Evolutionary conservation across 805 yeast genomes (phyloP).

Genomic region (Tetrapisispora fleetii): DNA sequence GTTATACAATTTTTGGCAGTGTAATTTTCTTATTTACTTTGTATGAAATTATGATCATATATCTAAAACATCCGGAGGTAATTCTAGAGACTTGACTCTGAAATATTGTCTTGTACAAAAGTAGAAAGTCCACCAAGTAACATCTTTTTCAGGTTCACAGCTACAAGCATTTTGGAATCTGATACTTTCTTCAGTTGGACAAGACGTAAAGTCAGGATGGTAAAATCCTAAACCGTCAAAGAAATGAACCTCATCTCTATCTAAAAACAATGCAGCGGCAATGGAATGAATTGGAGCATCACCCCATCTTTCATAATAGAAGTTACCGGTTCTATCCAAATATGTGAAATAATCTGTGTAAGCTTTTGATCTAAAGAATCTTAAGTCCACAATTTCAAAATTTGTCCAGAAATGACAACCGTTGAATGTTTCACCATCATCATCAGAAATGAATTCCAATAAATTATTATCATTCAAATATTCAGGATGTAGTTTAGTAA

Average conservation of each 20-base stretch:
- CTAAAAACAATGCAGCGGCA: slow-evolving; percentile 54
- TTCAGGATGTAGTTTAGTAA: slow-evolving; percentile 36
- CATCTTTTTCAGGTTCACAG: slow-evolving; percentile 49
- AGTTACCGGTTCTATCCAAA: slow-evolving; percentile 64
- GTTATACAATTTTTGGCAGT: no score
- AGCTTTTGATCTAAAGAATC: slow-evolving; percentile 49
- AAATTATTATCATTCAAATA: slow-evolving; percentile 39
- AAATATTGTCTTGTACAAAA: slow-evolving; percentile 58
- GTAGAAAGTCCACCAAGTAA: slow-evolving; percentile 61
- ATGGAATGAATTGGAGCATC: slow-evolving; percentile 84
- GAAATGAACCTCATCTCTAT: slow-evolving; percentile 51
- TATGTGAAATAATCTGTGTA: slow-evolving; percentile 52
- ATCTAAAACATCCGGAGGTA: slow-evolving; percentile 8
- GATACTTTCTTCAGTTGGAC: slow-evolving; percentile 45
- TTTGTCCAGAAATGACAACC: slow-evolving; percentile 79
- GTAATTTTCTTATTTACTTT: no score
- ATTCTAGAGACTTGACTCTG: slow-evolving; percentile 20
- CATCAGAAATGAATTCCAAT: slow-evolving; percentile 51
- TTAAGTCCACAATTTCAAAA: slow-evolving; percentile 64
- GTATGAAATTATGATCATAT: background rate
- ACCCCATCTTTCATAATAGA: slow-evolving; percentile 86
- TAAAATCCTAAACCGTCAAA: slow-evolving; percentile 69
- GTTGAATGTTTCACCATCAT: slow-evolving; percentile 56
- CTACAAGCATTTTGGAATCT: slow-evolving; percentile 52
- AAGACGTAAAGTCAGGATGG: slow-evolving; percentile 58